phyloP scores from a whole-genome alignment of 1,284 basidiomycete species.

The Sphaerobolus stellatus region DNA sequence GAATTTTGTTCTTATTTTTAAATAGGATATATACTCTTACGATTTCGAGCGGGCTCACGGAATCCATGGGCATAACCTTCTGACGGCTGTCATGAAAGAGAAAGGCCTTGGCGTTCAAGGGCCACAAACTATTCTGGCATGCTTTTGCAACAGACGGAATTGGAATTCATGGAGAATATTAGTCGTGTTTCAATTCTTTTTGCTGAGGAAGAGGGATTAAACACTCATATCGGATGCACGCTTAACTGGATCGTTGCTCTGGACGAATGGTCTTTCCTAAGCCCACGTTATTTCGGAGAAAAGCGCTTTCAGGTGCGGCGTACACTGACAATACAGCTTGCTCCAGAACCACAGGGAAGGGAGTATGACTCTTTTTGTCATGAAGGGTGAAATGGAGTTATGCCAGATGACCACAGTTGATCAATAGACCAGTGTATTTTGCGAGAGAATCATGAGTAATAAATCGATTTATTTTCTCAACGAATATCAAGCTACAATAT shows the following conservation, averaged over 20 bases:
- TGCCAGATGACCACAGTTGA: too few species aligned
- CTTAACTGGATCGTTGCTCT: slow-evolving; percentile 45
- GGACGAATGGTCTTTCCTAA: slow-evolving; percentile 42
- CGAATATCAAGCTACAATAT: too few species aligned
- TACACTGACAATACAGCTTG: not conserved
- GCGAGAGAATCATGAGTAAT: too few species aligned
- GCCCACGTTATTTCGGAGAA: slow-evolving; percentile 42
- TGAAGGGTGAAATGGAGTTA: too few species aligned
- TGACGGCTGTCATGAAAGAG: slow-evolving; percentile 46
- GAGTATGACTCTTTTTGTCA: too few species aligned
- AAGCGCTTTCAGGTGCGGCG: not conserved
- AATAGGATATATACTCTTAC: slow-evolving; percentile 48
- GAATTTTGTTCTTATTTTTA: not conserved
- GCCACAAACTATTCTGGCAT: slow-evolving; percentile 34
- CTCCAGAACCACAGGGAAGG: slow-evolving; percentile 1
- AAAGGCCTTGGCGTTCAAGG: slow-evolving; percentile 29
- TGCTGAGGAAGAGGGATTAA: slow-evolving; percentile 29
- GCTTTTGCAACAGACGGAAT: slow-evolving; percentile 26
- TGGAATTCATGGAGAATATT: slow-evolving; percentile 27
- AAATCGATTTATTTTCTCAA: too few species aligned
- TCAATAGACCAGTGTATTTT: too few species aligned
- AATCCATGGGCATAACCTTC: slow-evolving; percentile 49
- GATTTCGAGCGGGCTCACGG: slow-evolving; percentile 6
- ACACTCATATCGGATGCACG: slow-evolving; percentile 37
- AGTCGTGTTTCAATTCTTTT: slow-evolving; percentile 35